These are phyloP conservation scores for Botryotinia narcissicola DNA, from an alignment of 2,329 filamentous ascomycete genomes.

Conservation along the genomic window DNA sequence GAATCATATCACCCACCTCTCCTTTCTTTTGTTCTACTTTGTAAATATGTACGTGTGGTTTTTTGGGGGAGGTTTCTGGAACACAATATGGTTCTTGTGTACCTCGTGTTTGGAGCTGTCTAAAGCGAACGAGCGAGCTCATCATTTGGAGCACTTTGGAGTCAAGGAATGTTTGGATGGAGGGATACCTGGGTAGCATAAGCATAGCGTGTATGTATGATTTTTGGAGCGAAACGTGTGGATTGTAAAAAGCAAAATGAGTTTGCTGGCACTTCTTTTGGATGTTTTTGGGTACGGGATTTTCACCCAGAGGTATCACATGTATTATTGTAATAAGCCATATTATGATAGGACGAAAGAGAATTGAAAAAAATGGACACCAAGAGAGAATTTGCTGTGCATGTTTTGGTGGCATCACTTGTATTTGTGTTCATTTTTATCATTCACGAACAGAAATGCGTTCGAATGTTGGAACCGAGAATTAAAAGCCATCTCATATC, in stretches of 20 bases:
- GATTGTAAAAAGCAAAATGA: background rate
- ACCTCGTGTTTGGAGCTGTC: background rate
- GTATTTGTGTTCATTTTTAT: background rate
- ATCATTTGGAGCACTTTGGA: background rate
- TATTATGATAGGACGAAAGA: background rate
- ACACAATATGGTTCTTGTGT: background rate
- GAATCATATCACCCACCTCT: background rate
- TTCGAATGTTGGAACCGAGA: no score
- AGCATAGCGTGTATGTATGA: background rate
- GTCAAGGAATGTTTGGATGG: background rate
- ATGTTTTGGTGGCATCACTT: background rate
- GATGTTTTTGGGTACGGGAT: background rate
- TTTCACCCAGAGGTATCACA: background rate
- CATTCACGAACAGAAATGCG: background rate
- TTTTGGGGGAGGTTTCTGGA: background rate
- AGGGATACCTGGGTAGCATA: background rate
- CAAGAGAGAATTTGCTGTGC: background rate
- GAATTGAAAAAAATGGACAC: background rate
- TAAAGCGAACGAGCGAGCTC: background rate
- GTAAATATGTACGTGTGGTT: background rate
- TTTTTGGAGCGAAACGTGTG: background rate
- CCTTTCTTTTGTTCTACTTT: background rate
- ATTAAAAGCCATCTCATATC: constrained; percentile 12
- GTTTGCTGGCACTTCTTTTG: background rate
- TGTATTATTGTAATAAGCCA: background rate